Percentiles rank a stretch among this genome's conserved stretches.
Evolutionary conservation across 176 grass and related monocot genomes (phyloP).

Genomic region (Oryza meridionalis): DNA sequence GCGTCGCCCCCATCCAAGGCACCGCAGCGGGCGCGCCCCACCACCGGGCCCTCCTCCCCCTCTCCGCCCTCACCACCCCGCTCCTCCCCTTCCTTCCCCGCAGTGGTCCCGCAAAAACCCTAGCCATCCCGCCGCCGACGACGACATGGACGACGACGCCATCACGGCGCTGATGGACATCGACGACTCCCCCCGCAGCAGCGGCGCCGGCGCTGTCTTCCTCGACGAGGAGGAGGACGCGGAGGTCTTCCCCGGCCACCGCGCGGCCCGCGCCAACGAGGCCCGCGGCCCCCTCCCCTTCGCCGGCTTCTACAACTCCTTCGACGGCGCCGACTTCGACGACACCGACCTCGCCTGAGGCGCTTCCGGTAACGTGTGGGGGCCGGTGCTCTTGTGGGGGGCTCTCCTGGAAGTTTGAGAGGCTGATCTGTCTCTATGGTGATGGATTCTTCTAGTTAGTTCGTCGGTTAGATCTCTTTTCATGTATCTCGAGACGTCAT

Average conservation of each 20-base stretch:
- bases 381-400: not conserved
- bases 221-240: slow-evolving; percentile 52
- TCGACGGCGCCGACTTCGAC: slow-evolving; percentile 67
- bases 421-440: slow-evolving; percentile 24
- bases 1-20: not conserved
- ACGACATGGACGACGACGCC: slow-evolving; percentile 53
- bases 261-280: slow-evolving; percentile 2
- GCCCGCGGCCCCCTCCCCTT: slow-evolving; percentile 36
- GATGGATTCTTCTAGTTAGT: slow-evolving; percentile 4
- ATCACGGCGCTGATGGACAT: slow-evolving; percentile 60
- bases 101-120: slow-evolving; percentile 33
- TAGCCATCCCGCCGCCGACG: not conserved
- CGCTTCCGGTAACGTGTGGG: not conserved
- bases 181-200: slow-evolving; percentile 56
- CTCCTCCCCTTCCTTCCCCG: not conserved
- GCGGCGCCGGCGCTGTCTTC: slow-evolving; percentile 27
- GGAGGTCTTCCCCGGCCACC: slow-evolving; percentile 32
- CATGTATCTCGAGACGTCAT: slow-evolving; percentile 8
- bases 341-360: slow-evolving; percentile 51
- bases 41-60: not conserved
- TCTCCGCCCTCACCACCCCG: not conserved
- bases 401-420: not conserved
- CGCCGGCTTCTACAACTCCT: slow-evolving; percentile 53
- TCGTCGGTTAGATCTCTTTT: slow-evolving; percentile 1
- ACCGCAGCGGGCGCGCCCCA: slow-evolving; percentile 38